Evolutionary conservation across 192 early-diverging fungal species (phyloP).

Genomic region (Coemansia sp.): DNA sequence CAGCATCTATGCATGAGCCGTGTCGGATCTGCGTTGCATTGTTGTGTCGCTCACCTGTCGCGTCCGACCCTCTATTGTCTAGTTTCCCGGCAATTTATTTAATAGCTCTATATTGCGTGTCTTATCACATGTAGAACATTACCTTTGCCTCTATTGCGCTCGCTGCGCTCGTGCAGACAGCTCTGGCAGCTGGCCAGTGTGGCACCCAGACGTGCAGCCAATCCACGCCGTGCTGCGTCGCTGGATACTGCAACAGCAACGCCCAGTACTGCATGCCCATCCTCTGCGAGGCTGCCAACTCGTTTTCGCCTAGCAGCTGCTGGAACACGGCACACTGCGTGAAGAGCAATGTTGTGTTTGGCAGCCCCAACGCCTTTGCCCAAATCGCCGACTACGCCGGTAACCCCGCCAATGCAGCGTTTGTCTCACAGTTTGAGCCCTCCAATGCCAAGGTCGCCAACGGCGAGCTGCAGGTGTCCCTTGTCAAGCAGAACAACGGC

Average conservation of each 20-base stretch:
- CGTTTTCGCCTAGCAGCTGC: conserved; percentile 41
- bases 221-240: conserved; percentile 44
- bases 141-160: conserved; percentile 36
- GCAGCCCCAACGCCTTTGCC: conserved; percentile 27
- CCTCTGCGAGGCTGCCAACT: conserved; percentile 47
- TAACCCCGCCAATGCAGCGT: conserved; percentile 50
- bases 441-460: conserved; percentile 50
- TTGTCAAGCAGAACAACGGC: conserved; percentile 48
- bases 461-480: conserved; percentile 43
- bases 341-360: conserved; percentile 33
- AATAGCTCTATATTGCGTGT: neutral
- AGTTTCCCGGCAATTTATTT: conserved; percentile 1
- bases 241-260: conserved; percentile 42
- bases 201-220: conserved; percentile 37
- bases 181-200: conserved; percentile 37
- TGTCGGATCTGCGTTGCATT: conserved; percentile 6
- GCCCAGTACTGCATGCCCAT: conserved; percentile 41
- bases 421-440: conserved; percentile 58
- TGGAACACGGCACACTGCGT: conserved; percentile 48
- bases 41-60: neutral
- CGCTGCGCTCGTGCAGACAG: conserved; percentile 39
- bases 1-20: conserved; percentile 2
- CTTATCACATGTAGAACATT: conserved; percentile 28
- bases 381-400: conserved; percentile 52
- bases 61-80: conserved; percentile 1